A percentile compares a stretch with the other conserved stretches of the same genome.
These are phyloP conservation scores for Fusarium beomiforme DNA, from an alignment of 2,329 filamentous ascomycete genomes.

Conservation along the genomic window DNA sequence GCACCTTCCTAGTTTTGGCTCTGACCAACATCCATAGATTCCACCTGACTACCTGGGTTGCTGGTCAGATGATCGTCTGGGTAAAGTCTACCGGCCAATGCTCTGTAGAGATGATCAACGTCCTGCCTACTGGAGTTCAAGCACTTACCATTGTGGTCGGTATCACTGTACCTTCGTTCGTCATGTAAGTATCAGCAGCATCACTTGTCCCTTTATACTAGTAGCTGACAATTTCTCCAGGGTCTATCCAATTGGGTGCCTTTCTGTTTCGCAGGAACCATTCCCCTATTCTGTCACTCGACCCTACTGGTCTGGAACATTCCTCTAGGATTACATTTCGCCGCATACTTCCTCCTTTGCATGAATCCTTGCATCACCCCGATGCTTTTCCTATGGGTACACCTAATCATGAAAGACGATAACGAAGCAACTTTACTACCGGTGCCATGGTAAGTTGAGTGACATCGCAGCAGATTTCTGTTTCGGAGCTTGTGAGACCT, in stretches of 20 bases:
- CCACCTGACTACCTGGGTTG: slow-evolving; percentile 33
- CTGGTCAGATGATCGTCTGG: slow-evolving; percentile 44
- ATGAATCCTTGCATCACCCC: slow-evolving; percentile 38
- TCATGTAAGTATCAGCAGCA: slow-evolving; percentile 7
- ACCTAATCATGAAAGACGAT: slow-evolving; percentile 39
- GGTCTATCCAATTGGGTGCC: slow-evolving; percentile 42
- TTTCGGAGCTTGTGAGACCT: not conserved
- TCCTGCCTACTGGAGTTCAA: slow-evolving; percentile 39
- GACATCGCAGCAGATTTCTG: accelerated
- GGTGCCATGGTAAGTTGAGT: slow-evolving; percentile 35
- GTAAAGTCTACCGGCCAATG: slow-evolving; percentile 33
- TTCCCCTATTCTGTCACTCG: slow-evolving; percentile 37
- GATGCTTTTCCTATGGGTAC: slow-evolving; percentile 39
- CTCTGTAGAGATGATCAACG: slow-evolving; percentile 41
- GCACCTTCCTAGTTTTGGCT: not conserved
- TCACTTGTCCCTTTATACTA: accelerated
- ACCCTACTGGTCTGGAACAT: slow-evolving; percentile 39
- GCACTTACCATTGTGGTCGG: slow-evolving; percentile 43
- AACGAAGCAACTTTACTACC: slow-evolving; percentile 39
- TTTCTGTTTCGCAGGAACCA: slow-evolving; percentile 36
- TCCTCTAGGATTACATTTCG: slow-evolving; percentile 34
- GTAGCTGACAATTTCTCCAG: not conserved
- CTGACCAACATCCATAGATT: slow-evolving; percentile 4
- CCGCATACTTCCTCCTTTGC: slow-evolving; percentile 28
- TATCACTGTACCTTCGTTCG: slow-evolving; percentile 34